Base-by-base conservation (phyloP, 345 rosid species). In the Acer saccharum region DNA sequence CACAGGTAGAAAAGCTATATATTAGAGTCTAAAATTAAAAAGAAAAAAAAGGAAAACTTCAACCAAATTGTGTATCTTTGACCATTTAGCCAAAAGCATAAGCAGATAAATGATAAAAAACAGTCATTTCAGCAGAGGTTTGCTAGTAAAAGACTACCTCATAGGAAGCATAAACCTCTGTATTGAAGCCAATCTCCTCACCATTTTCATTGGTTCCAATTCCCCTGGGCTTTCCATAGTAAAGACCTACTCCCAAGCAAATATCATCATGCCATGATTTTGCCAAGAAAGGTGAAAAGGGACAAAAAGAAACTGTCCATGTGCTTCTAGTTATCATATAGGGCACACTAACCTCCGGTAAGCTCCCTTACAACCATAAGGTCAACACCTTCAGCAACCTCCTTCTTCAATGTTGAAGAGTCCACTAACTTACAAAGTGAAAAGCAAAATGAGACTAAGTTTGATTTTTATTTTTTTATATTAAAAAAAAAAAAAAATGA, bases 301-400 rank as follows among this genome's bases (percentile, higher is more conserved):
- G 61, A 68, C 32, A 35, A 10, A 43, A 68, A 74, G 65, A 71
- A 29, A 44, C 9, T 62, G 73, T 71, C 43, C 44, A 13, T 50
- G 48, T 68, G 10, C 63, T 64, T 77, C 23, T 21, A 25, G n/a
- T 73, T 41, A 55, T 6, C 32, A 48, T 68, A 55, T 60, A 60
- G 29, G 35, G 25, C n/a, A n/a, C n/a, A 83, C 91, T 62, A 72
- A 94, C 99, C 97, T 86, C 99, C 98, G 6, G 98, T 96, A 80
- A 96, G 99, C 90, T 96, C 98, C 87, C 99, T 91, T 23, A 96
- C 95, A 80, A 96, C 99, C 98, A 96, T 88, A 48, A 96, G 84
- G 79, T 96, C 99, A 86, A 96, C 98, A 67, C 95, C 98, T 84
- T 96, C 94, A 73, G 95, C 99, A 67, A 92, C 92, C 82, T 96